Evolutionary conservation across 1,284 basidiomycete species (phyloP), one percentile per base, ranked within the genome.

Genomic region (Porogramme epimiltina): DNA sequence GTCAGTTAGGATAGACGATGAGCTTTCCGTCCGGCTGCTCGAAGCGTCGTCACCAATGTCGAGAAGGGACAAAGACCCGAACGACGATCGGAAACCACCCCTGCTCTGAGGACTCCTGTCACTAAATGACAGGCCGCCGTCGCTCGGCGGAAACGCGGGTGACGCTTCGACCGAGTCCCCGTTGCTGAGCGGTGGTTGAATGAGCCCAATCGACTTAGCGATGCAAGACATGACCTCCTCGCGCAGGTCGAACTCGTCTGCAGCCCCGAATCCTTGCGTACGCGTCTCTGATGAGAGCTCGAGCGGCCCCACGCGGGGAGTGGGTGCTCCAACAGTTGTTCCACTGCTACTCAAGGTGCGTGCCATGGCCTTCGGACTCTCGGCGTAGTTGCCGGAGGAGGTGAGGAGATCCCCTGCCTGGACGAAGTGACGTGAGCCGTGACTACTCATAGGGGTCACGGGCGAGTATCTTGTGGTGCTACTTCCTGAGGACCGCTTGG

Each of bases 151-250:
- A 40, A 85, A 74, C 10, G 77, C 76, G 38, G 89, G 88, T 0
- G 88, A 89, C 2, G 79, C 78, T 58, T 87, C 84, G 2, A 78
- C 68, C 2, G 87, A 87, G 37, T 83, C 84, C 40, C 73, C 76
- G 36, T 78, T 82, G 52, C 84, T 87, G 15, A 88, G 73, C 8
- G 87, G 82, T 6, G 93, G 88, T 60, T 97, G 95, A n/a, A 92
- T 76, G 11, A 99, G 79, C 3, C 96, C 96, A 51, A 99, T 98
- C 4, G 94, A 97, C 68, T 95, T 96, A 1, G 95, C 95, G 54
- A 99, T 97, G 70, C 93, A 97, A 4, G 90, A 89, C 90, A 99
- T 95, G 28, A 99, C 94, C 58, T 93, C 93, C 59, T 94, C 92
- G 39, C 92, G 85, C 33, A 99, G 80, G 64, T 98, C 92, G 64